Conservation (phyloP, 768 basidiomycete genomes). For the Mycena latifolia region DNA sequence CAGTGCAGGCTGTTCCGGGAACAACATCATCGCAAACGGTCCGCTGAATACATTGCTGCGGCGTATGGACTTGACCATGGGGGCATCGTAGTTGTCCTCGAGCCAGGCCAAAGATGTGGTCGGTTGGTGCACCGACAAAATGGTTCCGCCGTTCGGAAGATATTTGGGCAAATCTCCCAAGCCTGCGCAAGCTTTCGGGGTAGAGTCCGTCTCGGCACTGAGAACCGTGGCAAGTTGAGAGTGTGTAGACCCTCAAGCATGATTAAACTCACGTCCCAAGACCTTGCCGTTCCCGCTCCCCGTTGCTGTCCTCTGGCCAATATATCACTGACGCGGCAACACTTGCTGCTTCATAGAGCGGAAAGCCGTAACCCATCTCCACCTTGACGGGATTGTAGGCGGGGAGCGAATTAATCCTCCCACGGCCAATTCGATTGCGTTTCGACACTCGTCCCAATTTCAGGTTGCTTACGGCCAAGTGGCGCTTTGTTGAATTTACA, state of each 20-base stretch:
- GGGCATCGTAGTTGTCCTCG: slow-evolving; percentile 8
- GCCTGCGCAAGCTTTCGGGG: neutral
- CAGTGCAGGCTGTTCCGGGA: neutral
- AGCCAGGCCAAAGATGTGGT: slow-evolving; percentile 10
- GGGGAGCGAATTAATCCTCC: neutral
- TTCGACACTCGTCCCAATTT: too few species aligned
- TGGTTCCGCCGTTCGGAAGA: slow-evolving; percentile 7
- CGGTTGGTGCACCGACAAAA: slow-evolving; percentile 7
- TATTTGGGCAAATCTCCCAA: slow-evolving; percentile 1
- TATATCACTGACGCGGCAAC: slow-evolving; percentile 19
- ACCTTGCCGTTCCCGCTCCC: neutral
- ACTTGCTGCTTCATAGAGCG: slow-evolving; percentile 4
- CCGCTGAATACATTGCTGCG: neutral
- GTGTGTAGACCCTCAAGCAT: too few species aligned
- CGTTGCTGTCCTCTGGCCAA: slow-evolving; percentile 6
- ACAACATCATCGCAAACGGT: slow-evolving; percentile 11
- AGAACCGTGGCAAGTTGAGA: too few species aligned
- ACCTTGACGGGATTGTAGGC: neutral
- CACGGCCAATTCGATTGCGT: neutral
- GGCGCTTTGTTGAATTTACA: too few species aligned
- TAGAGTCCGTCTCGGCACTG: neutral
- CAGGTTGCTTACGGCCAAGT: too few species aligned
- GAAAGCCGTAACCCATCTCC: neutral
- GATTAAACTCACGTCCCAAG: neutral
- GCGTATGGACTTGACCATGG: neutral